Conservation (phyloP, 306 rosid species). For the Hippophae tibetana region DNA sequence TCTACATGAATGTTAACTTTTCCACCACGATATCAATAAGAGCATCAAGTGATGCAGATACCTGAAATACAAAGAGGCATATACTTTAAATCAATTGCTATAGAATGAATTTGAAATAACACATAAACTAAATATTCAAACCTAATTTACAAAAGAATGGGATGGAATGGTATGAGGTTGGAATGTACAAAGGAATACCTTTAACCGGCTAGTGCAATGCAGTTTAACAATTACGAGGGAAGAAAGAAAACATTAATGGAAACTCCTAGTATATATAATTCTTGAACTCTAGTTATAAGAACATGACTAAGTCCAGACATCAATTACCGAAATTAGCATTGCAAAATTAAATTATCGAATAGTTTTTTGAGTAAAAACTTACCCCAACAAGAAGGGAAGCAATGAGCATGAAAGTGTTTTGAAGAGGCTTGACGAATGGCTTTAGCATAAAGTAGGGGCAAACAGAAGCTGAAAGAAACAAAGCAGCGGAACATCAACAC, state of each 20-base stretch:
- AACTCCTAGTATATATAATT: no score
- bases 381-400: slow-evolving; percentile 92
- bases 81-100: slow-evolving; percentile 7
- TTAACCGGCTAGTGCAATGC: no score
- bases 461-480: slow-evolving; percentile 69
- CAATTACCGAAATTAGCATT: neutral
- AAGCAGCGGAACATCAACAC: slow-evolving; percentile 63
- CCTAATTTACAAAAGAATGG: neutral
- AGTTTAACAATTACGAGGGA: no score
- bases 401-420: slow-evolving; percentile 50
- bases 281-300: no score
- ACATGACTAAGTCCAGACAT: neutral
- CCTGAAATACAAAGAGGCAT: slow-evolving; percentile 30
- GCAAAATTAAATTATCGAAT: neutral
- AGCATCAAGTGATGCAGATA: slow-evolving; percentile 92
- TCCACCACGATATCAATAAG: slow-evolving; percentile 67
- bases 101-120: neutral
- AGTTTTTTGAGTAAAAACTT: slow-evolving; percentile 3
- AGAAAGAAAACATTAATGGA: no score
- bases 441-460: slow-evolving; percentile 71
- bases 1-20: slow-evolving; percentile 94
- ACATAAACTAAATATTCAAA: neutral
- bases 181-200: no score
- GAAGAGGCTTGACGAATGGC: slow-evolving; percentile 50
- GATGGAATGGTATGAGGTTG: no score